phyloP scores from a whole-genome alignment of 2,329 filamentous ascomycete species.

The Xylariaceae sp. region DNA sequence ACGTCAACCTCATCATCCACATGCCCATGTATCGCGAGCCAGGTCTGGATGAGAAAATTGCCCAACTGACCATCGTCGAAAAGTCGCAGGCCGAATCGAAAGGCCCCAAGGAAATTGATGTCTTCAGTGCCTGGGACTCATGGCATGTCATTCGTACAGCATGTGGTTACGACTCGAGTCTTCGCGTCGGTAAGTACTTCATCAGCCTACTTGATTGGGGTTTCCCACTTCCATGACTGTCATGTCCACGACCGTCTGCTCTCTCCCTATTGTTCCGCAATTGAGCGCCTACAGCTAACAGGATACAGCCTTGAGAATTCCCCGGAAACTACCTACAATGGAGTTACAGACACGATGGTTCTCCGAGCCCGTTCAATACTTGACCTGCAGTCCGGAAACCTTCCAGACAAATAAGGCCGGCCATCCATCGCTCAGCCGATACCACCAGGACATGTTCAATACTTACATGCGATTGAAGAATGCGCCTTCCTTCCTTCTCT shows the following conservation, averaged over 20 bases:
- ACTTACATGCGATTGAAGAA: constrained; percentile 61
- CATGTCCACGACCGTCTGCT: neutral
- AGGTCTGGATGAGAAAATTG: constrained; percentile 47
- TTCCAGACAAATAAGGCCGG: constrained; percentile 59
- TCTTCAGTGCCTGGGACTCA: constrained; percentile 83
- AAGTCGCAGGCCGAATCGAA: constrained; percentile 32
- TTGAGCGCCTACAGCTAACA: neutral
- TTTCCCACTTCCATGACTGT: constrained; percentile 8
- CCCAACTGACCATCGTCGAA: constrained; percentile 46
- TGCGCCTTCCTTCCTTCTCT: constrained; percentile 58
- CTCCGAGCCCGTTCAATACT: constrained; percentile 59
- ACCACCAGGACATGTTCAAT: constrained; percentile 57
- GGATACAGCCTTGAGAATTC: constrained; percentile 49
- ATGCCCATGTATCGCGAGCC: constrained; percentile 77
- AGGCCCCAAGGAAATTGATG: constrained; percentile 53
- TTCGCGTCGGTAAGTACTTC: constrained; percentile 70
- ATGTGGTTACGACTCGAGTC: constrained; percentile 76
- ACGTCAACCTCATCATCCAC: constrained; percentile 74
- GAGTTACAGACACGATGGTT: constrained; percentile 64
- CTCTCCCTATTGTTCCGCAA: neutral
- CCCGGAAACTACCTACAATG: constrained; percentile 53
- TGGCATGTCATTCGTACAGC: constrained; percentile 84
- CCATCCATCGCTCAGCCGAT: constrained; percentile 55
- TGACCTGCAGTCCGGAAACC: constrained; percentile 48
- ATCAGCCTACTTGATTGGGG: neutral